phyloP scores from a whole-genome alignment of 2,329 filamentous ascomycete genomes.

The Elsinoe fawcettii region DNA sequence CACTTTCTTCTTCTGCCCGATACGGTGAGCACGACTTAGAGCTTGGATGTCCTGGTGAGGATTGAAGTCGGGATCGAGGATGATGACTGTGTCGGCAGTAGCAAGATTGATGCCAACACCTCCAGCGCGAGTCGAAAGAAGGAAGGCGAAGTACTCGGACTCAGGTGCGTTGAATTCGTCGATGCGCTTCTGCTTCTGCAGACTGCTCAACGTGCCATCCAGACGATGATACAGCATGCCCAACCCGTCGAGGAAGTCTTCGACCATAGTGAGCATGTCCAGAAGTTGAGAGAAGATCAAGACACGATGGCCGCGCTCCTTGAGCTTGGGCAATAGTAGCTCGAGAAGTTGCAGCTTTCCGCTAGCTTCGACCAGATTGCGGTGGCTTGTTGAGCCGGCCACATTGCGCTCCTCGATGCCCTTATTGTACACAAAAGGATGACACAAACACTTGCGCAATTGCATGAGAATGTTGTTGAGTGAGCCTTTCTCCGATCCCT shows the following conservation, averaged over 20 bases:
- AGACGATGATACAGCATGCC: conserved; percentile 68
- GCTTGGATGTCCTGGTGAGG: conserved; percentile 97
- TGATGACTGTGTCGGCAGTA: conserved; percentile 95
- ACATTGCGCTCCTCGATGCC: conserved; percentile 77
- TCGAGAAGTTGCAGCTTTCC: conserved; percentile 80
- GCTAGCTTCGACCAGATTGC: conserved; percentile 83
- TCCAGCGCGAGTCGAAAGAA: conserved; percentile 87
- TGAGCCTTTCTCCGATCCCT: conserved; percentile 64
- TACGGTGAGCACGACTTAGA: conserved; percentile 85
- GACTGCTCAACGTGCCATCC: conserved; percentile 70
- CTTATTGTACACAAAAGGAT: conserved; percentile 88
- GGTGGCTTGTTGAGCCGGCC: conserved; percentile 55
- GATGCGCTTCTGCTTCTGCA: conserved; percentile 90
- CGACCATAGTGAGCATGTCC: conserved; percentile 74
- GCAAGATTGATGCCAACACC: conserved; percentile 97
- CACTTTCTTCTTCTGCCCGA: conserved; percentile 93
- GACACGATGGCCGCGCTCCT: conserved; percentile 78
- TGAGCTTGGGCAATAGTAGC: conserved; percentile 77
- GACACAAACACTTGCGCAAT: conserved; percentile 85
- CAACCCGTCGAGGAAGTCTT: conserved; percentile 79
- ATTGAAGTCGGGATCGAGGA: conserved; percentile 94
- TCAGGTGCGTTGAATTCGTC: conserved; percentile 84
- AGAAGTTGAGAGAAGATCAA: conserved; percentile 96
- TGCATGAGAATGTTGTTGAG: conserved; percentile 95
- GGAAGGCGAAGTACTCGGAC: conserved; percentile 78